A percentile compares a stretch with the other conserved stretches of the same genome.
Conservation (phyloP, 2,329 filamentous ascomycete species). For the Beauveria scarabaeidicola region DNA sequence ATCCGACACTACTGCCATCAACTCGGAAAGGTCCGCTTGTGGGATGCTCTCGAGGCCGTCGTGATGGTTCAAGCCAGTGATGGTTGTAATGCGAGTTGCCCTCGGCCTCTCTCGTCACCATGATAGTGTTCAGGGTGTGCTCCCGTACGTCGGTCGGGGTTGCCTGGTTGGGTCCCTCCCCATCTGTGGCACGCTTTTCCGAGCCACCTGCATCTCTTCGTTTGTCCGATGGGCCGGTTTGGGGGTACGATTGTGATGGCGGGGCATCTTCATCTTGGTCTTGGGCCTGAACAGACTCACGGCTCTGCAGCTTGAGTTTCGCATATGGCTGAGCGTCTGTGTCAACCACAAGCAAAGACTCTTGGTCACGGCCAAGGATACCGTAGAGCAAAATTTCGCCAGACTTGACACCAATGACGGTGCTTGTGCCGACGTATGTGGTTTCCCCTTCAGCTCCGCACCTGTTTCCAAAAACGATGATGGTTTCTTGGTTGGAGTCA, state of each 20-base stretch:
- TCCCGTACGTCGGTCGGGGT: not conserved
- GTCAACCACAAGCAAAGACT: conserved; percentile 61
- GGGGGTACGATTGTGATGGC: not conserved
- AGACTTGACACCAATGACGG: conserved; percentile 56
- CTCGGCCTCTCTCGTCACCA: not conserved
- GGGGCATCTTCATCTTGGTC: not conserved
- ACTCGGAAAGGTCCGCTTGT: conserved; percentile 1
- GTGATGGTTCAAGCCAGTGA: not conserved
- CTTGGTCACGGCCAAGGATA: conserved; percentile 59
- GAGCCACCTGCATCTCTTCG: not conserved
- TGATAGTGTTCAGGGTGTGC: not conserved
- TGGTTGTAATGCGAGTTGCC: not conserved
- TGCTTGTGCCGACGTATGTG: conserved; percentile 66
- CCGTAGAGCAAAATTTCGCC: conserved; percentile 63
- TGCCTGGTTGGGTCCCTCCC: not conserved
- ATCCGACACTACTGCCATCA: conserved; percentile 1
- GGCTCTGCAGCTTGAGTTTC: conserved; percentile 26
- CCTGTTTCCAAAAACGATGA: conserved; percentile 64
- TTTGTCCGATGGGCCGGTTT: not conserved
- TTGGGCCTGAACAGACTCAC: not conserved
- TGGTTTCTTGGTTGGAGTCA: conserved; percentile 47
- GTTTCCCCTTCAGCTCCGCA: conserved; percentile 57
- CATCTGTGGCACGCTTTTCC: not conserved
- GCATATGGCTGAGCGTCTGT: conserved; percentile 38
- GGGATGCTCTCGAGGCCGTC: not conserved